These are phyloP conservation scores for Nitzschia putrida DNA, from an alignment of 108 stramenopile species.

Conservation along the genomic window DNA sequence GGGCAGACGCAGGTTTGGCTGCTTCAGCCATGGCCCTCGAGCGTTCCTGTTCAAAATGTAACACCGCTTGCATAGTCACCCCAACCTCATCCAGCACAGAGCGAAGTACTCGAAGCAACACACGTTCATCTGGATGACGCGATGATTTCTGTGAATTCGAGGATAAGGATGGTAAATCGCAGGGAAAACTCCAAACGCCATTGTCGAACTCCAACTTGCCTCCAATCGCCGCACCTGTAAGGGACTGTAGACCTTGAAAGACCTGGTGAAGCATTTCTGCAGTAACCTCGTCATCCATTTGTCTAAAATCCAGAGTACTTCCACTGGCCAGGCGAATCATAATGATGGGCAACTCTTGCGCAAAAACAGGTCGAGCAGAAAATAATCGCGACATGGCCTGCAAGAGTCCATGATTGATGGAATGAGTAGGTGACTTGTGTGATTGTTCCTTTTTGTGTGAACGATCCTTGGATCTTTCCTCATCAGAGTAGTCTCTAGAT, in stretches of 20 bases:
- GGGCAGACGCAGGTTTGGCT: constrained; percentile 18
- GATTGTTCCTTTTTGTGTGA: constrained; percentile 4
- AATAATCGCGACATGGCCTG: constrained; percentile 41
- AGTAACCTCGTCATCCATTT: constrained; percentile 35
- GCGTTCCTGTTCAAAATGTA: constrained; percentile 25
- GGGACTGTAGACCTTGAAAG: constrained; percentile 23
- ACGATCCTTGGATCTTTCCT: constrained; percentile 9
- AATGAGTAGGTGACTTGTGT: neutral
- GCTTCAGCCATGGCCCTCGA: neutral
- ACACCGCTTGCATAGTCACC: constrained; percentile 59
- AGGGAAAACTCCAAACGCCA: constrained; percentile 42
- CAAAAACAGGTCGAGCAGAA: constrained; percentile 28
- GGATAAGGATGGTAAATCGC: constrained; percentile 5
- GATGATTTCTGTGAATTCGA: neutral
- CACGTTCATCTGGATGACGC: constrained; percentile 30
- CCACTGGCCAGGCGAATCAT: constrained; percentile 57
- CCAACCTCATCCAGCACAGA: constrained; percentile 68
- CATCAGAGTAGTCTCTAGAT: neutral
- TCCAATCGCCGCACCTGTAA: constrained; percentile 28
- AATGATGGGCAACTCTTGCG: constrained; percentile 44
- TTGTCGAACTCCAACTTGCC: neutral
- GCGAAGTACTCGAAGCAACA: constrained; percentile 46
- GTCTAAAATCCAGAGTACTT: constrained; percentile 45
- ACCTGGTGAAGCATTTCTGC: constrained; percentile 26
- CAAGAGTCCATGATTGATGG: constrained; percentile 11